A percentile compares a stretch with the other conserved stretches of the same genome.
Conservation (phyloP, 192 early-diverging fungal genomes). For the Backusella psychrophila region DNA sequence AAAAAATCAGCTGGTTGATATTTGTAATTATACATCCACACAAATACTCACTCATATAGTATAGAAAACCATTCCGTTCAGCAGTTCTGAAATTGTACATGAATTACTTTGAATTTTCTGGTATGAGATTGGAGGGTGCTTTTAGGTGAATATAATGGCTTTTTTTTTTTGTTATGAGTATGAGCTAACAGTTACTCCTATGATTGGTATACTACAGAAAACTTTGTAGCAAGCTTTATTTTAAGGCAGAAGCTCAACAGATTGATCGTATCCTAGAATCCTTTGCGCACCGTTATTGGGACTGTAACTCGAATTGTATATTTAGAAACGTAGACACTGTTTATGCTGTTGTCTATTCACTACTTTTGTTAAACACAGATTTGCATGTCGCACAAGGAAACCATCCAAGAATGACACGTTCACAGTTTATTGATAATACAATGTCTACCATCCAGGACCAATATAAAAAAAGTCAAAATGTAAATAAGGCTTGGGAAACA, state of each 20-base stretch:
- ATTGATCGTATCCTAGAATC: constrained; percentile 86
- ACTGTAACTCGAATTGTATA: constrained; percentile 72
- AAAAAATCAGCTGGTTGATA: too few relatives aligned
- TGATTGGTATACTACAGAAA: constrained; percentile 30
- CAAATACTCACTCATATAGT: neutral
- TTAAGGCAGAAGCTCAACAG: constrained; percentile 94
- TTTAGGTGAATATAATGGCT: constrained; percentile 48
- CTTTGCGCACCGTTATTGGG: constrained; percentile 78
- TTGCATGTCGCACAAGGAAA: constrained; percentile 78
- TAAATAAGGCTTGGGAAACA: constrained; percentile 18
- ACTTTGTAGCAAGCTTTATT: constrained; percentile 73
- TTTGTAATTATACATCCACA: neutral
- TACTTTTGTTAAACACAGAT: constrained; percentile 92
- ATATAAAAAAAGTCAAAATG: neutral
- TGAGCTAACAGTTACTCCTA: neutral
- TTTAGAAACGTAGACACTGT: constrained; percentile 66
- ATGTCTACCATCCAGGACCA: constrained; percentile 47
- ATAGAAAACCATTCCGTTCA: constrained; percentile 49
- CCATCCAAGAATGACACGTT: constrained; percentile 70
- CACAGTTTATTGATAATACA: constrained; percentile 71
- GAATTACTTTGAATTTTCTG: constrained; percentile 69
- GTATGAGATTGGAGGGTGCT: constrained; percentile 70
- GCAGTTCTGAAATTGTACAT: constrained; percentile 71
- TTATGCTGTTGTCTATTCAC: constrained; percentile 82
- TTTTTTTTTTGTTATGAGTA: neutral